Evolutionary conservation across 352 stramenopile genomes (phyloP).

Genomic region (Pythium vanterpoolii): DNA sequence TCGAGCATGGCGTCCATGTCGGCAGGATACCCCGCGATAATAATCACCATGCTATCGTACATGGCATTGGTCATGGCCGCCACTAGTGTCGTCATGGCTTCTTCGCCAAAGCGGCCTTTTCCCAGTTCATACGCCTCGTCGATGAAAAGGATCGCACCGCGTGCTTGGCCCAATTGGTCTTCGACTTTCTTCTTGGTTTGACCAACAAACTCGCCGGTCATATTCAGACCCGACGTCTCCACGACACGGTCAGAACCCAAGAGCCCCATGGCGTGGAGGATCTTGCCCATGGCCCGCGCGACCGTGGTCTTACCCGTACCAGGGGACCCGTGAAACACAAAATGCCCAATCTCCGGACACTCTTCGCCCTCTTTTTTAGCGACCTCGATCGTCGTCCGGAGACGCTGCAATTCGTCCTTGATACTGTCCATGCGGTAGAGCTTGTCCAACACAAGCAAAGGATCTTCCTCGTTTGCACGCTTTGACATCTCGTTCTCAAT

Average conservation of each 20-base stretch:
- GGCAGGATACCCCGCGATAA: conserved; percentile 87
- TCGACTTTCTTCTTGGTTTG: conserved; percentile 89
- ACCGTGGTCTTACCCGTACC: conserved; percentile 91
- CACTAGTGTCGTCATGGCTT: conserved; percentile 89
- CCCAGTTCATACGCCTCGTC: conserved; percentile 92
- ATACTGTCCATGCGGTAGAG: conserved; percentile 67
- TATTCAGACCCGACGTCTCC: conserved; percentile 79
- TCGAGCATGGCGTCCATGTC: conserved; percentile 90
- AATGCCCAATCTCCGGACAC: conserved; percentile 65
- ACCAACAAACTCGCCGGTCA: conserved; percentile 87
- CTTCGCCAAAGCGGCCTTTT: conserved; percentile 72
- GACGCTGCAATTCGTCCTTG: conserved; percentile 43
- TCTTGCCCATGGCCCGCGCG: conserved; percentile 89
- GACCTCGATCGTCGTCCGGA: conserved; percentile 60
- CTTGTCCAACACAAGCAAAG: conserved; percentile 38
- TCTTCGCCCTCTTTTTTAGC: conserved; percentile 61
- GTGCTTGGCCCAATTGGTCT: conserved; percentile 84
- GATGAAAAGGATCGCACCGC: conserved; percentile 92
- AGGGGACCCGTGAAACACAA: conserved; percentile 86
- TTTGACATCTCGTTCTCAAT: conserved; percentile 45
- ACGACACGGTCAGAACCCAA: conserved; percentile 91
- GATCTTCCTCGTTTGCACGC: conserved; percentile 35
- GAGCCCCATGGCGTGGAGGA: conserved; percentile 91
- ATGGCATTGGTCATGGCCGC: conserved; percentile 85
- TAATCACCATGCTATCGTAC: conserved; percentile 85